Evolutionary conservation across 495 filamentous ascomycete species (phyloP), one percentile per base, ranked within the genome.

Genomic region (Cenococcum geophilum): DNA sequence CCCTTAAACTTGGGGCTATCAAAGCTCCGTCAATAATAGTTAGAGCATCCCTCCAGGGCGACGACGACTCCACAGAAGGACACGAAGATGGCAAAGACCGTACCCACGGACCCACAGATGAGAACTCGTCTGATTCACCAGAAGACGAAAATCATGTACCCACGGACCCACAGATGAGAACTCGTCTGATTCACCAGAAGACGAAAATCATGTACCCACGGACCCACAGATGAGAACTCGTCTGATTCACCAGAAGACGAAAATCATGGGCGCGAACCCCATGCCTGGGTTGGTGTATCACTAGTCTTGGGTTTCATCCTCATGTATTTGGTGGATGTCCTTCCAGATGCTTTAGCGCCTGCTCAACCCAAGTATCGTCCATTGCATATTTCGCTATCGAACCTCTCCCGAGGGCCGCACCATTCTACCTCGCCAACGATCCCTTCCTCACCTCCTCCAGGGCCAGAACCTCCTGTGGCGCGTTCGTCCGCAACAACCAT

Each of bases 301-400:
- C 76, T 98, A 14, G 84, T 95, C 60, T 77, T 88, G 21, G 93
- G 93, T 11, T 98, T 98, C 74, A 85, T 95, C 61, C 78, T 98
- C 59, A 98, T 98, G 93, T 97, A 95, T 72, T 83, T 98, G 11
- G 86, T 98, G 72, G 95, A 97, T 72, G 60, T 63, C 36, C 76
- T 96, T 8, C 91, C 93, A 27, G 84, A 57, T 85, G 89, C 70
- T 81, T 85, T 47, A 77, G 80, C 0, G 79, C 79, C 49, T 79
- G 67, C 74, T 83, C 77, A 66, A 78, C 60, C 71, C 78, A 71
- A 59, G 77, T 80, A 80, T 61, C 80, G 72, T 34, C 79, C 82
- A 0, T 79, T 87, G 62, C 82, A 95, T 69, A 95, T 97, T 62
- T 90, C 88, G 27, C 79, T 96, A 21, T 87, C 89, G 67, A 86